phyloP scores from a whole-genome alignment of 1,284 basidiomycete species.

The Ganoderma leucocontextum region DNA sequence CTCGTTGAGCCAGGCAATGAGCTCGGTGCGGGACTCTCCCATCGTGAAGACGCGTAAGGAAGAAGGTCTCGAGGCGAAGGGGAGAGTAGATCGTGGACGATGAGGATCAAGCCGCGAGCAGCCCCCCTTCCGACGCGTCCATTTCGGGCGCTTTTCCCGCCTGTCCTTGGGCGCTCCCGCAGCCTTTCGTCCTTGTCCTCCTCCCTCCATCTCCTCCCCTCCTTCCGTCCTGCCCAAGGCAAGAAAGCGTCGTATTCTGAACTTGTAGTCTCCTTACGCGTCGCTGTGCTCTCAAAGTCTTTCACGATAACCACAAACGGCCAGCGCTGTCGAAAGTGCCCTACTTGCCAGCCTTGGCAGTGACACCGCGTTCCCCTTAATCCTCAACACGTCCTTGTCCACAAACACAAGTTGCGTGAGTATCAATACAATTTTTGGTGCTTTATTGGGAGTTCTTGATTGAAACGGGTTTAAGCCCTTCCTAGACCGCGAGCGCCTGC shows the following conservation, averaged over 20 bases:
- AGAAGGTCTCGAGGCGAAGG: slow-evolving; percentile 8
- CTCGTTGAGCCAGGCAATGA: slow-evolving; percentile 94
- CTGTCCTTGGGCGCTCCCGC: slow-evolving; percentile 4
- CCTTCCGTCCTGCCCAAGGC: not conserved
- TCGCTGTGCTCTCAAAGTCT: too few species aligned
- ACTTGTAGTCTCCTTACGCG: not conserved
- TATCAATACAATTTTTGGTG: not conserved
- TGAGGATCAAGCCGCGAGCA: slow-evolving; percentile 34
- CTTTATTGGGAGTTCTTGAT: not conserved
- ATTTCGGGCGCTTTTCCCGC: slow-evolving; percentile 16
- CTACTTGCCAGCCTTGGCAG: not conserved
- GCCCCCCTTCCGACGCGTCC: slow-evolving; percentile 26
- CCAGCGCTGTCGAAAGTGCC: not conserved
- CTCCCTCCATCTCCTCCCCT: not conserved
- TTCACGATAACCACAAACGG: not conserved
- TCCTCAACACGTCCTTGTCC: not conserved
- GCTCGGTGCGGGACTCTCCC: slow-evolving; percentile 82
- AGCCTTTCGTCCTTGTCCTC: not conserved
- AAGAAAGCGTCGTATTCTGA: not conserved
- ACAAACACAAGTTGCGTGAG: not conserved
- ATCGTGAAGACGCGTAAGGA: slow-evolving; percentile 39
- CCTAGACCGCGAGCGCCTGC: not conserved
- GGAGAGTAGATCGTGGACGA: slow-evolving; percentile 36
- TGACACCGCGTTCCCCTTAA: not conserved
- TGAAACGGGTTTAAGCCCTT: not conserved